A percentile compares a stretch with the other conserved stretches of the same genome.
These are phyloP conservation scores for Basidiobolus heterosporus DNA, from an alignment of 371 early-diverging fungal species.

Conservation along the genomic window DNA sequence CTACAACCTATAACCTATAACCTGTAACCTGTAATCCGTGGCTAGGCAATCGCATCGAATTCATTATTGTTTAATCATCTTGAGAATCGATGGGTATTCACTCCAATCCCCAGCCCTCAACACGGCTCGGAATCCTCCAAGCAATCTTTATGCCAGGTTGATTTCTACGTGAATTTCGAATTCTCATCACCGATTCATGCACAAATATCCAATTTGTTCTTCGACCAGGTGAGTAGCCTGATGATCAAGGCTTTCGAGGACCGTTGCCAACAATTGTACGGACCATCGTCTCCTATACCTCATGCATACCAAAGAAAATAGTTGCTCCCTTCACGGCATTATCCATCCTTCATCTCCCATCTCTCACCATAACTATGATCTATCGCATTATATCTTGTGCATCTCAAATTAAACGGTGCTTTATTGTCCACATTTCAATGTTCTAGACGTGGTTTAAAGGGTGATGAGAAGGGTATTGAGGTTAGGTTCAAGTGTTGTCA, in stretches of 20 bases:
- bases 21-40: neutral
- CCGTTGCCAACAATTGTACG: constrained; percentile 40
- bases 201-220: constrained; percentile 52
- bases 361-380: no score
- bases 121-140: neutral
- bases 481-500: no score
- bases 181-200: constrained; percentile 61
- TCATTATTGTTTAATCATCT: constrained; percentile 4
- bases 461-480: no score
- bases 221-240: constrained; percentile 50
- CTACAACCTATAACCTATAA: no score
- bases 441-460: no score
- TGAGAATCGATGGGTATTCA: constrained; percentile 1
- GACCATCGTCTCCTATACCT: constrained; percentile 2
- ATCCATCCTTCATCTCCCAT: no score
- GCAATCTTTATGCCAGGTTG: constrained; percentile 25
- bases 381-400: no score
- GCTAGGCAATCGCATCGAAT: constrained; percentile 3
- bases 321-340: no score
- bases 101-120: constrained; percentile 1
- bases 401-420: no score
- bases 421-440: no score
- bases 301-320: neutral
- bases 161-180: constrained; percentile 60
- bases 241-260: constrained; percentile 58